These are phyloP conservation scores for Paralagenidium karlingii DNA, from an alignment of 352 stramenopile genomes.

Conservation along the genomic window DNA sequence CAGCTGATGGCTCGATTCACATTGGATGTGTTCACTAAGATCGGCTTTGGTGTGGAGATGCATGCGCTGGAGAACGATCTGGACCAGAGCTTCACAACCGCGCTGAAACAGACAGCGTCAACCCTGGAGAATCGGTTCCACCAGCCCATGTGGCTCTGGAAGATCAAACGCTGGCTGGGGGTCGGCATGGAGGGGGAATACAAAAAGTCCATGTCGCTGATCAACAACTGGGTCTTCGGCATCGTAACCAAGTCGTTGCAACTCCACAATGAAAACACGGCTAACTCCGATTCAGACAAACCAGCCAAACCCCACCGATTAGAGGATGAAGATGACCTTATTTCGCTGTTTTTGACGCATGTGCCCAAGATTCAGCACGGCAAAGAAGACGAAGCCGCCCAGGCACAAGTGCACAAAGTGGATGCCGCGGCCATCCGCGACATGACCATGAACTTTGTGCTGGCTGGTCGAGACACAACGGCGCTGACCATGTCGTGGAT, in stretches of 20 bases:
- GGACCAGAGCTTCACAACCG: constrained; percentile 30
- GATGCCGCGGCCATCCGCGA: constrained; percentile 33
- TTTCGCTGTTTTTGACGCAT: constrained; percentile 27
- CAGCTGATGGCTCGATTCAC: constrained; percentile 38
- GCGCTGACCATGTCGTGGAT: constrained; percentile 47
- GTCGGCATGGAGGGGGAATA: constrained; percentile 19
- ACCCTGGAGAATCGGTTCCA: constrained; percentile 21
- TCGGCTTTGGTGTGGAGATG: constrained; percentile 51
- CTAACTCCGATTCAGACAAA: not conserved
- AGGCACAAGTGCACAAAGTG: constrained; percentile 2
- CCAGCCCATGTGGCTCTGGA: constrained; percentile 24
- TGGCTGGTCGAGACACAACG: constrained; percentile 63
- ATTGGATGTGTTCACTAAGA: constrained; percentile 50
- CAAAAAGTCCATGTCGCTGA: constrained; percentile 12
- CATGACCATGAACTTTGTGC: constrained; percentile 58
- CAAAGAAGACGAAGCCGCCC: constrained; percentile 5
- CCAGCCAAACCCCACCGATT: too few species aligned
- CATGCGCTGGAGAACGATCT: constrained; percentile 13
- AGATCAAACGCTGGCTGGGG: constrained; percentile 18
- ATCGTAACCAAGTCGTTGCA: constrained; percentile 13
- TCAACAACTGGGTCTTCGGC: constrained; percentile 19
- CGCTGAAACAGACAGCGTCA: constrained; percentile 32
- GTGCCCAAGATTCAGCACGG: constrained; percentile 17
- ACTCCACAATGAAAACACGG: not conserved
- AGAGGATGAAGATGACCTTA: constrained; percentile 25